phyloP scores from a whole-genome alignment of 192 early-diverging fungal genomes.

The Gonapodya prolifera region DNA sequence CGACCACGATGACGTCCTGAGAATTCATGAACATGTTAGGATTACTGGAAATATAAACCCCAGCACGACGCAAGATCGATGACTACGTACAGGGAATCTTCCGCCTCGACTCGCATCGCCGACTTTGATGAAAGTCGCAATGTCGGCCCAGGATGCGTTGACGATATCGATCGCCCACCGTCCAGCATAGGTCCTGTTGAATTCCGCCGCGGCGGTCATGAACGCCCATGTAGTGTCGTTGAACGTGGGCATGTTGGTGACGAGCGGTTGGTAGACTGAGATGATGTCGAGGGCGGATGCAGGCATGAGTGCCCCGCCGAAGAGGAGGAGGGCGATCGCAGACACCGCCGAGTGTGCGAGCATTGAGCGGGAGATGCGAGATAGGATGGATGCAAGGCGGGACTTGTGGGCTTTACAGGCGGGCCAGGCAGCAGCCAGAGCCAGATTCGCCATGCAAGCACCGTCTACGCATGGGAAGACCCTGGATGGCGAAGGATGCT shows the following conservation, averaged over 20 bases:
- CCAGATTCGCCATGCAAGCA: too few relatives aligned
- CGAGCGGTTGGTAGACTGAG: background rate
- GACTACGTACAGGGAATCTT: background rate
- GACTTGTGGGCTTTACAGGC: too few relatives aligned
- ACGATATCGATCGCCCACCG: background rate
- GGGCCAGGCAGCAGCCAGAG: too few relatives aligned
- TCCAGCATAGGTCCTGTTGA: background rate
- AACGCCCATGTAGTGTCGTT: background rate
- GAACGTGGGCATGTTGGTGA: background rate
- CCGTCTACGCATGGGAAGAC: too few relatives aligned
- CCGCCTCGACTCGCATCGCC: background rate
- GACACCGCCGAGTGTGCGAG: too few relatives aligned
- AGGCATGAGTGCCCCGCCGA: background rate
- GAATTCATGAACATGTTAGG: too few relatives aligned
- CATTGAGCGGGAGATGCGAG: too few relatives aligned
- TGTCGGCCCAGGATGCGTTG: background rate
- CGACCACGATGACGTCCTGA: background rate
- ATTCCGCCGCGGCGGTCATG: background rate
- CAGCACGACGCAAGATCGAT: background rate
- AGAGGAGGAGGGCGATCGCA: background rate
- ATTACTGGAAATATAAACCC: too few relatives aligned
- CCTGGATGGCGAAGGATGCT: too few relatives aligned
- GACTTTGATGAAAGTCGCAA: background rate
- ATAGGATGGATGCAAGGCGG: too few relatives aligned
- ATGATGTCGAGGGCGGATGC: background rate